Evolutionary conservation across 129 eudicot genomes (phyloP).

Genomic region (Logfia minima): DNA sequence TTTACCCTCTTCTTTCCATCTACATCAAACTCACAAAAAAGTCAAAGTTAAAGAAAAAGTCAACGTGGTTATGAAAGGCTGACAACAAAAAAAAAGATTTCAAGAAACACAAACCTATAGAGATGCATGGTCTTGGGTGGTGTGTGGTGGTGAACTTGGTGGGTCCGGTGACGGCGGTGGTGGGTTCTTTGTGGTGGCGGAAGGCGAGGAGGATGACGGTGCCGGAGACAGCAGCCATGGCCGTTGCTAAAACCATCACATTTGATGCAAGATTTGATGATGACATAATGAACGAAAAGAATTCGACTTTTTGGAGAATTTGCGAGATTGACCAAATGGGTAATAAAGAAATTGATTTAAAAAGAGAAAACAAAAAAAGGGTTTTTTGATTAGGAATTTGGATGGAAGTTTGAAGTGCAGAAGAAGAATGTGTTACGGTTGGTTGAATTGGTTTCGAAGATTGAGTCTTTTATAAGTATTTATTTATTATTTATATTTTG

Average conservation of each 20-base stretch:
- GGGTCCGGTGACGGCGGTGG: conserved; percentile 14
- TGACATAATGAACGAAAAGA: conserved; percentile 23
- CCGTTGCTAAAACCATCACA: conserved; percentile 61
- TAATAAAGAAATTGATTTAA: conserved; percentile 4
- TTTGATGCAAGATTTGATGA: conserved; percentile 51
- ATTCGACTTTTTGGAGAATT: neutral
- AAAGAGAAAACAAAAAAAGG: neutral
- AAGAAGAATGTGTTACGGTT: conserved; percentile 31
- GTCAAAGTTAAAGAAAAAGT: neutral
- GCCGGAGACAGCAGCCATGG: conserved; percentile 81
- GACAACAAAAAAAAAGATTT: conserved; percentile 16
- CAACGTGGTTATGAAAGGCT: neutral
- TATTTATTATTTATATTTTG: neutral
- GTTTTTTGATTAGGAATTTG: conserved; percentile 14
- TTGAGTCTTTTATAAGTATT: neutral
- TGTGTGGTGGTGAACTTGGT: conserved; percentile 28
- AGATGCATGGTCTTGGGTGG: conserved; percentile 64
- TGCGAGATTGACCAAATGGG: conserved; percentile 25
- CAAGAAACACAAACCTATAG: conserved; percentile 48
- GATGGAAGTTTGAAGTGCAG: conserved; percentile 23
- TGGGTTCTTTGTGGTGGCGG: conserved; percentile 51
- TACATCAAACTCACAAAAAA: conserved; percentile 18
- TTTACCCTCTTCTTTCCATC: conserved; percentile 51
- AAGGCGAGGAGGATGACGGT: conserved; percentile 61
- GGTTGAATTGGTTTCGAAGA: conserved; percentile 25